Evolutionary conservation across 768 basidiomycete species (phyloP), one percentile per base, ranked within the genome.

Genomic region (Suillus ampliporus): DNA sequence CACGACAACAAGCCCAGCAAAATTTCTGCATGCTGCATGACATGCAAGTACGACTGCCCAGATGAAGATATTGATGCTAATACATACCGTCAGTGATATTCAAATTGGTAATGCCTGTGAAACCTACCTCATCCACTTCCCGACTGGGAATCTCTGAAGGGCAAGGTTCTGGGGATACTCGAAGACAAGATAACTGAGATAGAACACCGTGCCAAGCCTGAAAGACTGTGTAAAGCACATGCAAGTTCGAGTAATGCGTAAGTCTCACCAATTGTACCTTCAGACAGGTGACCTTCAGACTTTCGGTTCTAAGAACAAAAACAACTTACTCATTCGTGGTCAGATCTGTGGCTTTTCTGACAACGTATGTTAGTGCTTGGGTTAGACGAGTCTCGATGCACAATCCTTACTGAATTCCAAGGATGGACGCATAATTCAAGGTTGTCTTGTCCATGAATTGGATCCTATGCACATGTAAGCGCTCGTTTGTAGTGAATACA

Each of bases 371-470:
- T 63, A 19, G 62, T 26, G 26, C 7, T 46, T 7, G 8, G 21
- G 5, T 47, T 60, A 34, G 5, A 5, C 34, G 28, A 31, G 15
- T 17, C 21, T 56, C 14, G 44, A 46, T 37, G 31, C 21, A n/a
- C 14, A 51, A 17, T 34, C 65, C 80, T 35, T 21, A 86, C 88
- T 77, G 78, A 67, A 90, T 89, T 3, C 88, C 88, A 54, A 89
- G 77, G 62, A 89, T 87, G 6, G 87, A 84, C 2, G 87, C 69
- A 63, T 80, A 82, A 4, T 86, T 86, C 8, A 89, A 73, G 1
- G 87, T 89, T 3, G 84, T 86, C 76, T 89, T 88, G 67, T 89
- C 87, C 84, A 89, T 88, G 64, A 84, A 88, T 70, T 88, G 87
- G n/a, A 89, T 82, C 82, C 87, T 84, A 64, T 13, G 26, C 35